These are phyloP conservation scores for Umbelopsis sp. DNA, from an alignment of 371 early-diverging fungal genomes.

Conservation along the genomic window DNA sequence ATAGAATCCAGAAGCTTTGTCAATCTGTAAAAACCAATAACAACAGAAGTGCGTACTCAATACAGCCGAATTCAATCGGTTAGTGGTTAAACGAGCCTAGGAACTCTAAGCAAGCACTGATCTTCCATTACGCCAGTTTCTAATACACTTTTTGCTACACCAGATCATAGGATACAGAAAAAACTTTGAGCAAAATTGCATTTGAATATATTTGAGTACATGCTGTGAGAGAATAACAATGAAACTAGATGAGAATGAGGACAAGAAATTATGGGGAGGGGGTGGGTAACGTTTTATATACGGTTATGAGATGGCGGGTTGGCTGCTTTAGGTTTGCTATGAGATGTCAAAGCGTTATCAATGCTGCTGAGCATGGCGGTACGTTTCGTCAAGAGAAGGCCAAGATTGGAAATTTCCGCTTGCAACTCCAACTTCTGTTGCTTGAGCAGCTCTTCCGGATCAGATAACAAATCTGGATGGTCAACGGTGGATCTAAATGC, in stretches of 20 bases:
- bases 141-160: too few species aligned
- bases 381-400: conserved; percentile 57
- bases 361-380: conserved; percentile 64
- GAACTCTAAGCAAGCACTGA: too few species aligned
- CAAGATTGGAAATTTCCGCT: conserved; percentile 62
- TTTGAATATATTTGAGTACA: neutral
- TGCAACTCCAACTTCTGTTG: conserved; percentile 47
- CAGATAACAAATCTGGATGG: conserved; percentile 6
- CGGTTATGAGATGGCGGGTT: neutral
- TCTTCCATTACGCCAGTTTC: too few species aligned
- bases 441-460: neutral
- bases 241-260: conserved; percentile 5
- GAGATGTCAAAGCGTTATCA: conserved; percentile 53
- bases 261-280: neutral
- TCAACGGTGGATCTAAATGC: conserved; percentile 5
- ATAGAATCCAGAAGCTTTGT: too few species aligned
- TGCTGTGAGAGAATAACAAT: neutral
- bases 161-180: too few species aligned
- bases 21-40: too few species aligned
- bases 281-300: conserved; percentile 11
- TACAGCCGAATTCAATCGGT: too few species aligned
- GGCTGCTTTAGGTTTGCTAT: neutral
- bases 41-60: too few species aligned
- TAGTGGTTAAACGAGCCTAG: too few species aligned
- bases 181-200: neutral